A percentile compares a stretch with the other conserved stretches of the same genome.
phyloP scores from a whole-genome alignment of 2,329 filamentous ascomycete genomes.

The Penicillium occitanis region DNA sequence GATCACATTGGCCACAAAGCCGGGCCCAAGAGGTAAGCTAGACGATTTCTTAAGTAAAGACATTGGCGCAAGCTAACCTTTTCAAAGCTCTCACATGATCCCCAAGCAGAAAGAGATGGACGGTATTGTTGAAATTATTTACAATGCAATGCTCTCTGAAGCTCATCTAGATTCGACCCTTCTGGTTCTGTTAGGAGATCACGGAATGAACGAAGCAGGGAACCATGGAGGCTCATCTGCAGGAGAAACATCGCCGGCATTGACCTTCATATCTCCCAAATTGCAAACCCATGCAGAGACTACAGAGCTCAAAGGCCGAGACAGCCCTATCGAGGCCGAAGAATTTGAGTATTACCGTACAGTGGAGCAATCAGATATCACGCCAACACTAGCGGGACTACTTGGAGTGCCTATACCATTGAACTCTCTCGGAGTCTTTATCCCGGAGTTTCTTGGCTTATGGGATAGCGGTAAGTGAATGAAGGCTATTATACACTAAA shows the following conservation, averaged over 20 bases:
- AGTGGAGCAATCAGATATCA: conserved; percentile 93
- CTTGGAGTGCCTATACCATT: conserved; percentile 83
- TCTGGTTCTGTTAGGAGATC: conserved; percentile 85
- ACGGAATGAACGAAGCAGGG: conserved; percentile 99
- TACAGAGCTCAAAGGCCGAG: conserved; percentile 50
- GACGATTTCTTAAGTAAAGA: too few relatives aligned
- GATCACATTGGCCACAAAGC: conserved; percentile 98
- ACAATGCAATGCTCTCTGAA: conserved; percentile 68
- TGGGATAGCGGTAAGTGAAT: conserved; percentile 64
- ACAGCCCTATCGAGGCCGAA: conserved; percentile 59
- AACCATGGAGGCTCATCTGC: conserved; percentile 94
- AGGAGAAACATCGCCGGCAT: conserved; percentile 88
- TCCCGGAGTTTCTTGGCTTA: conserved; percentile 73
- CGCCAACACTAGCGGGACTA: conserved; percentile 81
- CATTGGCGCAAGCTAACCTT: too few relatives aligned
- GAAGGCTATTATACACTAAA: background rate
- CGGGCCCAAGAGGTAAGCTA: conserved; percentile 70
- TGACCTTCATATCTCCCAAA: conserved; percentile 88
- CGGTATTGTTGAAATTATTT: conserved; percentile 72
- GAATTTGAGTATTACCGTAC: conserved; percentile 81
- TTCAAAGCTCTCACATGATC: conserved; percentile 75
- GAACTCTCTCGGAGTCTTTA: conserved; percentile 87
- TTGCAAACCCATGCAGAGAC: conserved; percentile 40
- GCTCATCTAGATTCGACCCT: conserved; percentile 74
- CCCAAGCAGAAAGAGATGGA: conserved; percentile 97